Evolutionary conservation across 768 basidiomycete genomes (phyloP).

Genomic region (Rubroboletus satanas): DNA sequence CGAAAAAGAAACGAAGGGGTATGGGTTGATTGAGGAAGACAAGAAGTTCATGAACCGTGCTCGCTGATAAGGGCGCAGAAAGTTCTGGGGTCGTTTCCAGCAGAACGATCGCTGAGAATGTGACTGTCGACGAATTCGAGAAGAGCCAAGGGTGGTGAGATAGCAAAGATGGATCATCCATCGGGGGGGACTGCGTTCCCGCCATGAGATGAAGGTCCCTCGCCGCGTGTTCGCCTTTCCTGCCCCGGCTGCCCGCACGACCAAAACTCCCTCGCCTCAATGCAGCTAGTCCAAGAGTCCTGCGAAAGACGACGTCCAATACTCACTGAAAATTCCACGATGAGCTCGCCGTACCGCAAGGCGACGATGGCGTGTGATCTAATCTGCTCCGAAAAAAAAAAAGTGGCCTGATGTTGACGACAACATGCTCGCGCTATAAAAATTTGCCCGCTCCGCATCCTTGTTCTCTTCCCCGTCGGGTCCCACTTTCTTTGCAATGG

Average conservation of each 20-base stretch:
- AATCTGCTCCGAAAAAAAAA: conserved; percentile 20
- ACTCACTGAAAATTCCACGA: background rate
- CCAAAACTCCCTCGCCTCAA: background rate
- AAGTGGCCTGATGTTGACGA: conserved; percentile 31
- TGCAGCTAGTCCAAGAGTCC: background rate
- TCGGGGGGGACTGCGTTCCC: background rate
- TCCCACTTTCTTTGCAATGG: conserved; percentile 54
- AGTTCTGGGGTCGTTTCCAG: conserved; percentile 10
- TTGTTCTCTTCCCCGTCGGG: background rate
- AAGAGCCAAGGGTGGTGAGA: background rate
- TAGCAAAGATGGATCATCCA: background rate
- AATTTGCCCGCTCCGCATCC: background rate
- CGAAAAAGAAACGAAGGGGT: conserved; percentile 11
- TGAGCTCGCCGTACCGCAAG: background rate
- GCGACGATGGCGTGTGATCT: conserved; percentile 10
- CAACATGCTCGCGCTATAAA: conserved; percentile 20
- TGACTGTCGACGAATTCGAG: background rate
- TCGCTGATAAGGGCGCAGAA: conserved; percentile 18
- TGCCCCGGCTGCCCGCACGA: background rate
- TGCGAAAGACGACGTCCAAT: background rate
- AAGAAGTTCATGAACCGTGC: background rate
- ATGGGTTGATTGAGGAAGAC: background rate
- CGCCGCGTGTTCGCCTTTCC: background rate
- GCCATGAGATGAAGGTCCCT: background rate
- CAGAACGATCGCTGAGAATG: conserved; percentile 10